Evolutionary conservation across 108 stramenopile genomes (phyloP).

Genomic region (Mediolabrus comicus): DNA sequence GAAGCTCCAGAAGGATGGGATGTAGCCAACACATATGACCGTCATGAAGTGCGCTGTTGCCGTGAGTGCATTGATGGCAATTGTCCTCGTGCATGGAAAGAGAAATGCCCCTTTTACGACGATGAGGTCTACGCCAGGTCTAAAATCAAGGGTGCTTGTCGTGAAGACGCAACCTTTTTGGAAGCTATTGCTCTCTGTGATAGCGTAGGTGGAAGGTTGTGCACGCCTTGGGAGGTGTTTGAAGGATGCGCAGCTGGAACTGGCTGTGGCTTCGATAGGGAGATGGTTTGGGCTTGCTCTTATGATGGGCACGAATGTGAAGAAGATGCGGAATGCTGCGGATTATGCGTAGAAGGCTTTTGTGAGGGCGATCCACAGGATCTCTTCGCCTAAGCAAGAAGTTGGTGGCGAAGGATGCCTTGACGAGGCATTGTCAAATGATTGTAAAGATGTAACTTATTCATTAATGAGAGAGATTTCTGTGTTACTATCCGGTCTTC

Average conservation of each 20-base stretch:
- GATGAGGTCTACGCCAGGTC: neutral
- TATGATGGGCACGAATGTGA: neutral
- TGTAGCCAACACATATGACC: neutral
- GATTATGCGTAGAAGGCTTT: neutral
- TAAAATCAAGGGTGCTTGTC: neutral
- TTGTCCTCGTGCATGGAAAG: neutral
- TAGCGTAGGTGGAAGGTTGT: neutral
- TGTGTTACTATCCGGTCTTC: conserved; percentile 35
- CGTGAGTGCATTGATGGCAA: neutral
- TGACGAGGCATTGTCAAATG: neutral
- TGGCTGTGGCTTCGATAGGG: neutral
- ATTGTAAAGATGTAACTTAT: conserved; percentile 1
- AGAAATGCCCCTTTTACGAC: neutral
- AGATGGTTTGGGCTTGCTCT: conserved; percentile 2
- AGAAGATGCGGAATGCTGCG: conserved; percentile 1
- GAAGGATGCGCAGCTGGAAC: neutral
- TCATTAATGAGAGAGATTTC: neutral
- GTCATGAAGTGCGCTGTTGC: neutral
- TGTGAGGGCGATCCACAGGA: neutral
- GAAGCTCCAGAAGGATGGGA: neutral
- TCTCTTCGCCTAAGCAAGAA: neutral
- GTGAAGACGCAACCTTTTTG: neutral
- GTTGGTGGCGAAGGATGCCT: too few relatives aligned
- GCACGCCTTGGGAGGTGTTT: neutral
- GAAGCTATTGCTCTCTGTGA: neutral